These are phyloP conservation scores for Apophysomyces ossiformis DNA, from an alignment of 371 early-diverging fungal genomes.

Conservation along the genomic window DNA sequence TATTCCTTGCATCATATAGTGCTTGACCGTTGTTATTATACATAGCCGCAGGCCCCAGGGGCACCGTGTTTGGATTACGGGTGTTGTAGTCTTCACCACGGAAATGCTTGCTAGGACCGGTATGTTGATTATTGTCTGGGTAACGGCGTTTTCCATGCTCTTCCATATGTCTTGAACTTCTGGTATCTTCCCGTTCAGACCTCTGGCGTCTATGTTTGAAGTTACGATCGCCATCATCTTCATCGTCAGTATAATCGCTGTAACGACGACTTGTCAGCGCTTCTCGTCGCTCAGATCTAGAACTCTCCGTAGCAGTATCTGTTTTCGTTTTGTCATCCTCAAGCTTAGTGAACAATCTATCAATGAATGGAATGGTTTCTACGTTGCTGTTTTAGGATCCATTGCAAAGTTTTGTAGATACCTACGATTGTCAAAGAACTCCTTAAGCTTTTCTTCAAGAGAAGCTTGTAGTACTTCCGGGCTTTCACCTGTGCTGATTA, in stretches of 20 bases:
- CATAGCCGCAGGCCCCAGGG: slow-evolving; percentile 30
- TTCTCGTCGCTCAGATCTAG: slow-evolving; percentile 14
- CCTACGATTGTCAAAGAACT: slow-evolving; percentile 67
- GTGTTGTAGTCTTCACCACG: slow-evolving; percentile 27
- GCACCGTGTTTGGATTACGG: slow-evolving; percentile 18
- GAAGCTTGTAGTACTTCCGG: slow-evolving; percentile 39
- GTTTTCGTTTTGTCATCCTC: neutral
- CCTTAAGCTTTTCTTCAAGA: slow-evolving; percentile 52
- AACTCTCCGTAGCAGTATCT: neutral
- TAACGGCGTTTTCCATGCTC: slow-evolving; percentile 30
- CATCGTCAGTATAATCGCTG: slow-evolving; percentile 63
- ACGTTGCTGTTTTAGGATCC: slow-evolving; percentile 5
- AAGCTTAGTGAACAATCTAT: slow-evolving; percentile 59
- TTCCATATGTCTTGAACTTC: slow-evolving; percentile 6
- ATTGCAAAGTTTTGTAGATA: neutral
- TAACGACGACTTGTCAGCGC: slow-evolving; percentile 14
- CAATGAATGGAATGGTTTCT: slow-evolving; percentile 76
- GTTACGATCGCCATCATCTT: slow-evolving; percentile 72
- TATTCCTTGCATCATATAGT: slow-evolving; percentile 21
- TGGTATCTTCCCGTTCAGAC: slow-evolving; percentile 34
- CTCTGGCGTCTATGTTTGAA: slow-evolving; percentile 73
- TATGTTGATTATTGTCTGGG: slow-evolving; percentile 23
- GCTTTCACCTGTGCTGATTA: slow-evolving; percentile 70
- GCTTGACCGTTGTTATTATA: slow-evolving; percentile 19
- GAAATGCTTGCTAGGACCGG: slow-evolving; percentile 27